Percentiles rank a stretch among this genome's conserved stretches.
phyloP scores from a whole-genome alignment of 352 stramenopile species.

The Albugo laibachii region DNA sequence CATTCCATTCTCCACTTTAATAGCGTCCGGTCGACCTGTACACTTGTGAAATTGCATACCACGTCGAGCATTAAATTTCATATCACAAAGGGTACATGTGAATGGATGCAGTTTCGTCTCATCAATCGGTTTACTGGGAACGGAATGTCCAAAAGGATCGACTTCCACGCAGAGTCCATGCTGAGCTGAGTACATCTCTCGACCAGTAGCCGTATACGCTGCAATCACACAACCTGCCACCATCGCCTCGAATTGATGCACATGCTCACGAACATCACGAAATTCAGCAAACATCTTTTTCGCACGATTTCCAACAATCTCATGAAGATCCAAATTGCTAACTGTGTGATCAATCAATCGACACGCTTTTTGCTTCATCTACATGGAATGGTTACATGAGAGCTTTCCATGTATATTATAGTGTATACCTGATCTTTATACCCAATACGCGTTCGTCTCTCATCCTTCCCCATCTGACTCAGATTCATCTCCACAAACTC shows the following conservation, averaged over 20 bases:
- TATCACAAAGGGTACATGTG: constrained; percentile 48
- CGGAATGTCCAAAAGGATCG: constrained; percentile 27
- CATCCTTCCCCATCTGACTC: constrained; percentile 92
- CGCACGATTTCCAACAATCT: constrained; percentile 85
- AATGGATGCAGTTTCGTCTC: constrained; percentile 79
- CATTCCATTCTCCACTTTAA: constrained; percentile 17
- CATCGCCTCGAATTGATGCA: constrained; percentile 89
- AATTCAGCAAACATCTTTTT: constrained; percentile 95
- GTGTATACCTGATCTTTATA: constrained; percentile 94
- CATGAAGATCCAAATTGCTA: constrained; percentile 87
- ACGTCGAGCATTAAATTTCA: constrained; percentile 73
- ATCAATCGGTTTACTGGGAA: constrained; percentile 59
- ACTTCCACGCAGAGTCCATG: constrained; percentile 48
- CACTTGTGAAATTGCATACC: constrained; percentile 79
- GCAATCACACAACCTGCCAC: constrained; percentile 77
- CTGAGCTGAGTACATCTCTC: constrained; percentile 74
- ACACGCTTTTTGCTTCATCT: constrained; percentile 88
- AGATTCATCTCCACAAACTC: constrained; percentile 94
- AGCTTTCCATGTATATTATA: constrained; percentile 4
- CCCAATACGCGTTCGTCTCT: constrained; percentile 87
- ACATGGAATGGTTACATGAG: constrained; percentile 6
- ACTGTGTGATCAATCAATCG: constrained; percentile 82
- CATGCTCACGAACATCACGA: constrained; percentile 88
- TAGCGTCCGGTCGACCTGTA: constrained; percentile 4
- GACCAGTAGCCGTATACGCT: constrained; percentile 67